Conservation (phyloP, 495 filamentous ascomycete species). For the Aspergillus nanangensis region DNA sequence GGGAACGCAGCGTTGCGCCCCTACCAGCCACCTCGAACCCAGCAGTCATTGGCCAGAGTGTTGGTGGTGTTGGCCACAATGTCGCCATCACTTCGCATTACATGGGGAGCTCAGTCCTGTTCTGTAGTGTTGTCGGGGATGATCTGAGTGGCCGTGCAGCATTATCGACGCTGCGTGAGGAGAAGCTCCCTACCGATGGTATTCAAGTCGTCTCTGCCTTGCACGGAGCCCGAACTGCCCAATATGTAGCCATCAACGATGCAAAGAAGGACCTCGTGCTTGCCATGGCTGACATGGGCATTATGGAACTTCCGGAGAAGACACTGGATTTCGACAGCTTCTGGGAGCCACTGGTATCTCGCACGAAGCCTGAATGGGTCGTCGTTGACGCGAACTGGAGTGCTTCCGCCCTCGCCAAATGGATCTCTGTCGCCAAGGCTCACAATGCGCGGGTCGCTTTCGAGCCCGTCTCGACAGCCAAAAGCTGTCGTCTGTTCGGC, state of each 20-base stretch:
- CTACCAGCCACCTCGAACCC: constrained; percentile 81
- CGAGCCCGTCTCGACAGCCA: constrained; percentile 85
- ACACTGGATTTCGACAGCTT: constrained; percentile 39
- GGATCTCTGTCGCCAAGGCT: constrained; percentile 54
- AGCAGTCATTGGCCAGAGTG: constrained; percentile 67
- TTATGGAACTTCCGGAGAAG: constrained; percentile 56
- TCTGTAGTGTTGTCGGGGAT: constrained; percentile 73
- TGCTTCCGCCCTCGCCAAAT: constrained; percentile 53
- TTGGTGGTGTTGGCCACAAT: constrained; percentile 95
- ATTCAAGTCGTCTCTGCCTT: constrained; percentile 53
- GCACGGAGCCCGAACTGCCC: constrained; percentile 62
- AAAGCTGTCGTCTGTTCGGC: constrained; percentile 66
- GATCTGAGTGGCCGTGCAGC: constrained; percentile 74
- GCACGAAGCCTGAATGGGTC: constrained; percentile 62
- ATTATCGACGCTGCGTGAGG: constrained; percentile 52
- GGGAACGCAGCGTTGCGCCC: constrained; percentile 37
- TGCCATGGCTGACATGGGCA: constrained; percentile 93
- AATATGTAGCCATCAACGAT: constrained; percentile 90
- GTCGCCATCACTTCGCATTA: constrained; percentile 75
- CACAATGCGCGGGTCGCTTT: constrained; percentile 62
- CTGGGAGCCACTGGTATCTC: constrained; percentile 57
- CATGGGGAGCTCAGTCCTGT: constrained; percentile 51
- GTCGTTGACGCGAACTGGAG: constrained; percentile 84
- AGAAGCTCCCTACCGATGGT: constrained; percentile 59
- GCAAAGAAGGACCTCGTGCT: constrained; percentile 71